Base-by-base conservation (phyloP, 208 protist species). In the Spongospora subterranea region DNA sequence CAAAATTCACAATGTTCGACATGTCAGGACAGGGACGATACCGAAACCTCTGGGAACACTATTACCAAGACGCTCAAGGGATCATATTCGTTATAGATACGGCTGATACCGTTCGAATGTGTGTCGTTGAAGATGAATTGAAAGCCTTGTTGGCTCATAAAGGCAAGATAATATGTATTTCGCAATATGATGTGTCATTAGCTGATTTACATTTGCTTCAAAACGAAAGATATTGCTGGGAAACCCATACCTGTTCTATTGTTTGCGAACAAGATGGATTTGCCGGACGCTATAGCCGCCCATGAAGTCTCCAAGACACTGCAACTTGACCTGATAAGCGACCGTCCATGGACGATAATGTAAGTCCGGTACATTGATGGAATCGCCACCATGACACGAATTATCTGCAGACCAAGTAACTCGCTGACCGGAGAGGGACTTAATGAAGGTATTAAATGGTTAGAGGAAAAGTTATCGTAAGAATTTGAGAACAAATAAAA, bases 31-130 rank as follows among this genome's bases (percentile, higher is more conserved):
- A 93, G 54, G 93, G 94, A n/a, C 77, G 94, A 46, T 94, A 94
- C 50, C 41, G 93, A 20, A 90, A 76, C 32, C 91, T 95, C 0
- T 96, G 95, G 95, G 94, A 95, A 46, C 90, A 94, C 53, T 95
- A 95, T 89, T 95, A 95, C 66, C 92, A 93, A 64, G 91, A 93
- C 0, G 43, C 90, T 1, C 66, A 94, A 45, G 95, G 90, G 17
- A 93, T 96, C 91, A 95, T 96, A 35, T 96, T 96, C 93, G 95
- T 96, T 39, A 93, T 96, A 32, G 95, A 96, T 54, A 92, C 90
- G 43, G 90, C 93, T 6, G 95, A 96, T 91, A 92, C 91, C 71
- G 38, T 96, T 50, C 88, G 95, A 40, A 93, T 96, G 91, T 93
- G 91, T 45, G 95, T 96, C 17, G 95, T 92, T 0, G 94, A 95